phyloP scores from a whole-genome alignment of 225 moss, liverwort and hornwort genomes.

The Straminergon stramineum region DNA sequence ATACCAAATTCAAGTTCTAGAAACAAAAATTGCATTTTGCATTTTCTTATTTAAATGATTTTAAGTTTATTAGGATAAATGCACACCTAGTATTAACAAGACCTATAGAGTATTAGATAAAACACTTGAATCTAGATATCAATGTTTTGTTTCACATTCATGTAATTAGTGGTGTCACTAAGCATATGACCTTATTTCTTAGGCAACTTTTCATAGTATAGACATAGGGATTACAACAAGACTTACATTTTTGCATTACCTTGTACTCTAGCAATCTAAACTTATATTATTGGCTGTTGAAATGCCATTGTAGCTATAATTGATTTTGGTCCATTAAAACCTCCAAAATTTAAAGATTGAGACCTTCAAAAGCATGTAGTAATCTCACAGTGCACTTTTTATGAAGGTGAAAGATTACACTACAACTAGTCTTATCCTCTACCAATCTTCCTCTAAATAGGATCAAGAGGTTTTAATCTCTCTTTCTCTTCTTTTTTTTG shows the following conservation, averaged over 20 bases:
- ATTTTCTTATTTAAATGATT: too few species aligned
- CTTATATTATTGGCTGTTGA: neutral
- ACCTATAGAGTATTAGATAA: neutral
- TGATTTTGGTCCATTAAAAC: neutral
- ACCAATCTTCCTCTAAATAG: neutral
- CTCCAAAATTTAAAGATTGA: neutral
- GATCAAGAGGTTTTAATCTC: too few species aligned
- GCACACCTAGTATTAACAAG: neutral
- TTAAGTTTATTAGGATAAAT: neutral
- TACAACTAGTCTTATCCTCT: too few species aligned
- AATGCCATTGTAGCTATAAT: neutral
- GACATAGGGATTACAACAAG: neutral
- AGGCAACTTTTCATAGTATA: too few species aligned
- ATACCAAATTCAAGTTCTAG: too few species aligned
- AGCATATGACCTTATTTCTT: neutral
- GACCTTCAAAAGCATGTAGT: neutral
- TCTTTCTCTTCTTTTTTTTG: too few species aligned
- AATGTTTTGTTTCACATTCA: neutral
- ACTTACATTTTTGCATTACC: rapidly evolving
- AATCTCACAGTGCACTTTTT: neutral
- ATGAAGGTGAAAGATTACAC: neutral
- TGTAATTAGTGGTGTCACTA: neutral
- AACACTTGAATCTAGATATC: rapidly evolving
- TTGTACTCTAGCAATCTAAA: too few species aligned
- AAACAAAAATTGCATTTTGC: too few species aligned